phyloP scores from a whole-genome alignment of 805 yeast species.

The Metschnikowia similis region DNA sequence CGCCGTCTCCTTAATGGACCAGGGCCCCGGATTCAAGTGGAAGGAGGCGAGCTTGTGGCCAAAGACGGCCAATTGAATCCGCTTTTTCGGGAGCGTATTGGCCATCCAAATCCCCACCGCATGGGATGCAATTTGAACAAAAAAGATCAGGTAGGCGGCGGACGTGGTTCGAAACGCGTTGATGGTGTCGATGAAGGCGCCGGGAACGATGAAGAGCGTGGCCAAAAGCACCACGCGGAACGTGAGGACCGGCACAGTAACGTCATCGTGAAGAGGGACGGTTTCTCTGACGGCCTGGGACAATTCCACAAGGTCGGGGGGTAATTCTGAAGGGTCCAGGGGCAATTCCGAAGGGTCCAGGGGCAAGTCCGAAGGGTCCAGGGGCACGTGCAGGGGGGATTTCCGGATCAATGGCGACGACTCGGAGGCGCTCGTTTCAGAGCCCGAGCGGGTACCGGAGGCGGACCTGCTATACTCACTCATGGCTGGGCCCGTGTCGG shows the following conservation, averaged over 20 bases:
- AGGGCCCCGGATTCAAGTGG: conserved; percentile 48
- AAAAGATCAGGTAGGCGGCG: conserved; percentile 49
- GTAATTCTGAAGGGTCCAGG: too few relatives aligned
- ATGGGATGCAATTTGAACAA: conserved; percentile 48
- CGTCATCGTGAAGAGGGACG: conserved; percentile 38
- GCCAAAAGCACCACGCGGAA: conserved; percentile 34
- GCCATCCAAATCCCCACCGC: conserved; percentile 48
- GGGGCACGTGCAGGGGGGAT: conserved; percentile 1
- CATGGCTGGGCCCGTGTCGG: too few relatives aligned
- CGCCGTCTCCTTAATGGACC: conserved; percentile 52
- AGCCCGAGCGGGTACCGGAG: neutral
- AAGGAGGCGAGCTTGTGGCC: conserved; percentile 15
- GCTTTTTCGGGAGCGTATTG: conserved; percentile 31
- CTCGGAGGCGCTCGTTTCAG: neutral
- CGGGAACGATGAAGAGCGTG: conserved; percentile 34
- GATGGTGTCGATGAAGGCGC: conserved; percentile 40
- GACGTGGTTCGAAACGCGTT: conserved; percentile 41
- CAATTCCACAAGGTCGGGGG: conserved; percentile 5
- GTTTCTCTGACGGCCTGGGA: conserved; percentile 33
- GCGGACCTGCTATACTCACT: too few relatives aligned
- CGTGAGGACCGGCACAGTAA: conserved; percentile 34
- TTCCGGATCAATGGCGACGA: neutral
- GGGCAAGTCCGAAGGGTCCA: conserved; percentile 20
- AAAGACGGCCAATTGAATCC: conserved; percentile 17
- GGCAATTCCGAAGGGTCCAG: conserved; percentile 20